phyloP scores from a whole-genome alignment of 2,329 filamentous ascomycete genomes.

The Sarocladium strictum region DNA sequence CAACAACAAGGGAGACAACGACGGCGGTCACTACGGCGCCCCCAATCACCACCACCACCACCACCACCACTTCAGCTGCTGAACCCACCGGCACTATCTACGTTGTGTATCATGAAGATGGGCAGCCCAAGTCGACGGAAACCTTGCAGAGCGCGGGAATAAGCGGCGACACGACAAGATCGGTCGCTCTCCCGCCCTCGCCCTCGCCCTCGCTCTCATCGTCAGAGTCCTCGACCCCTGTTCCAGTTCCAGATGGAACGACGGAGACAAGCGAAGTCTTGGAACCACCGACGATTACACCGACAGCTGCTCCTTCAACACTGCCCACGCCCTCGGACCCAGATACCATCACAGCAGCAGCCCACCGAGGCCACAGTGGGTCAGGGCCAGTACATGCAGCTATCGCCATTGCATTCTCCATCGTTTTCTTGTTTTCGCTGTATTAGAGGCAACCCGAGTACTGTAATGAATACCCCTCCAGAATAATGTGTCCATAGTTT shows the following conservation, averaged over 20 bases:
- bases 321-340: background rate
- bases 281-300: background rate
- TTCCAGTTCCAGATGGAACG: no score
- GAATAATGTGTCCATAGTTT: no score
- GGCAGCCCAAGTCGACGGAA: background rate
- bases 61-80: no score
- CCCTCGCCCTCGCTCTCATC: no score
- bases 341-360: background rate
- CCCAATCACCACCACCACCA: no score
- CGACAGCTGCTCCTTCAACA: background rate
- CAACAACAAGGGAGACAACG: background rate
- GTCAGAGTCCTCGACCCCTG: background rate
- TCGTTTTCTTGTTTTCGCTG: no score
- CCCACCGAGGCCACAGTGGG: background rate
- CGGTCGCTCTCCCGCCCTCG: background rate
- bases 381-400: background rate
- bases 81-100: background rate
- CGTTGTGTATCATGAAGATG: background rate
- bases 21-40: background rate
- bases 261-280: background rate
- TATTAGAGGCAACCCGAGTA: no score
- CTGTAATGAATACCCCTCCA: no score
- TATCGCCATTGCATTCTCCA: background rate
- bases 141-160: background rate
- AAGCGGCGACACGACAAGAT: background rate